Evolutionary conservation across 495 filamentous ascomycete species (phyloP).

Genomic region (Hypoxylon rickii): DNA sequence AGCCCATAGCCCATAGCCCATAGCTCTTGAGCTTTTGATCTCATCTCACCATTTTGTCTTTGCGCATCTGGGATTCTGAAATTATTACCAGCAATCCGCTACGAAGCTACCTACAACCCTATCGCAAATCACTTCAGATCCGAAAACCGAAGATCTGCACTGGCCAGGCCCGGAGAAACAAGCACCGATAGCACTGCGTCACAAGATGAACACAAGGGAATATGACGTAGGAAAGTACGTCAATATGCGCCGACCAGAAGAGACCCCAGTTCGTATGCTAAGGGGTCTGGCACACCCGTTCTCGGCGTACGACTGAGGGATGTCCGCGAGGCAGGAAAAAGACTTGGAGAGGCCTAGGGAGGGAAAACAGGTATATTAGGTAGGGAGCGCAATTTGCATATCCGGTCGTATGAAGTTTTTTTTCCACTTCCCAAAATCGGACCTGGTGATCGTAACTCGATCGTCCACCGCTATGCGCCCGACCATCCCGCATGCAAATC

Average conservation of each 20-base stretch:
- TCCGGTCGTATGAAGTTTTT: slow-evolving; percentile 19
- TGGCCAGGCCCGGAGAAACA: slow-evolving; percentile 13
- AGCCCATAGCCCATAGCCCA: no score
- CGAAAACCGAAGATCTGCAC: slow-evolving; percentile 20
- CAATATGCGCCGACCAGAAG: slow-evolving; percentile 22
- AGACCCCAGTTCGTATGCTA: slow-evolving; percentile 9
- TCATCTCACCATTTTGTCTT: no score
- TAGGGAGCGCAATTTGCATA: slow-evolving; percentile 28
- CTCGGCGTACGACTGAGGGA: background rate
- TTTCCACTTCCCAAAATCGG: slow-evolving; percentile 17
- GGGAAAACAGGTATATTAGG: slow-evolving; percentile 29
- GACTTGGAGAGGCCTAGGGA: background rate
- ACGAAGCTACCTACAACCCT: slow-evolving; percentile 5
- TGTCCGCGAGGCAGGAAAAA: background rate
- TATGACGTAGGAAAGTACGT: slow-evolving; percentile 34
- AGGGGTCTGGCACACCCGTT: slow-evolving; percentile 1
- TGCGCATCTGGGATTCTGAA: background rate
- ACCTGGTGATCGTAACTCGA: slow-evolving; percentile 24
- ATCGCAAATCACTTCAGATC: slow-evolving; percentile 18
- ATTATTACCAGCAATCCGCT: slow-evolving; percentile 6
- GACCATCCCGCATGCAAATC: slow-evolving; percentile 20
- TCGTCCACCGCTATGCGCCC: slow-evolving; percentile 20
- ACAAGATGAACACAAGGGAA: slow-evolving; percentile 7
- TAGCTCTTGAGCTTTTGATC: no score
- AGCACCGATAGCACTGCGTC: slow-evolving; percentile 19